Conservation (phyloP, 495 filamentous ascomycete genomes). For the Letharia columbiana region DNA sequence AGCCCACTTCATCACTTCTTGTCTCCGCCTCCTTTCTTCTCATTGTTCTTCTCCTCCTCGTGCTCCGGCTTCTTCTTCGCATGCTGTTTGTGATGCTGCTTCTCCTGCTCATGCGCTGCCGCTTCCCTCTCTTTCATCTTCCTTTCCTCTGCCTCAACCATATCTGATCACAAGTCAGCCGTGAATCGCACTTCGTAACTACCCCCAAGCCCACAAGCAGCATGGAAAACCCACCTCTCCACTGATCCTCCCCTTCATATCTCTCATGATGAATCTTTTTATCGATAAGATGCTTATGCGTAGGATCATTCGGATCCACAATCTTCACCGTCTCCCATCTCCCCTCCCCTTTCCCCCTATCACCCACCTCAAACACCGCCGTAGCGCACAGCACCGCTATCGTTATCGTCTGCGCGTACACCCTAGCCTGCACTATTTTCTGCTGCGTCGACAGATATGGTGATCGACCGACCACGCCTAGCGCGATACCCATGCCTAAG, state of each 20-base stretch:
- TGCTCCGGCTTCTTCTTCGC: slow-evolving; percentile 19
- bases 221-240: slow-evolving; percentile 41
- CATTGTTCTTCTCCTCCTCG: slow-evolving; percentile 26
- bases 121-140: slow-evolving; percentile 44
- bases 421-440: slow-evolving; percentile 94
- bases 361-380: slow-evolving; percentile 81
- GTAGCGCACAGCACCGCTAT: slow-evolving; percentile 79
- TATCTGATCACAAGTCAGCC: slow-evolving; percentile 31
- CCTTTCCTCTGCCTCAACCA: slow-evolving; percentile 59
- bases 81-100: slow-evolving; percentile 16
- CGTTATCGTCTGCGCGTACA: slow-evolving; percentile 95
- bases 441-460: slow-evolving; percentile 65
- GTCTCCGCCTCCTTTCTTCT: slow-evolving; percentile 11
- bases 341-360: slow-evolving; percentile 66
- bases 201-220: not conserved
- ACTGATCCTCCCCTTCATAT: slow-evolving; percentile 74
- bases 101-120: slow-evolving; percentile 23
- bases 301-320: slow-evolving; percentile 38
- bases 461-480: slow-evolving; percentile 71
- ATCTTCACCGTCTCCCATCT: slow-evolving; percentile 27
- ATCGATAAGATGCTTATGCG: slow-evolving; percentile 68
- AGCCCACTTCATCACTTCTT: slow-evolving; percentile 25
- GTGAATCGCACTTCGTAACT: not conserved
- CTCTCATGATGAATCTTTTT: slow-evolving; percentile 72
- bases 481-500: slow-evolving; percentile 66